Conservation (phyloP, 257 asterid species). For the Solanum appendiculatum region DNA sequence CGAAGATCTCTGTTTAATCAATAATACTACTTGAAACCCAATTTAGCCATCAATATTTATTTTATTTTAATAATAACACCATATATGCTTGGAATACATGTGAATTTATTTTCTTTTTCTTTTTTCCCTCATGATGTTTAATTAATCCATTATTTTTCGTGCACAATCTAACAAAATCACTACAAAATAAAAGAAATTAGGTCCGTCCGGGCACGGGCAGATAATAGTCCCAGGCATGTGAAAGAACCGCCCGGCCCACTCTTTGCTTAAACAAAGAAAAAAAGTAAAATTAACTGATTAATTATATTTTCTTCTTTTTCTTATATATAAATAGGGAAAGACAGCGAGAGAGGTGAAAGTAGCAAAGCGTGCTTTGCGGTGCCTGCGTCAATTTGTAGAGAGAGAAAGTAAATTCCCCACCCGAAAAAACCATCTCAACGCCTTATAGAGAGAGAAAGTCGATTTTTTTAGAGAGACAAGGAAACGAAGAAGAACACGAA, state of each 20-base stretch:
- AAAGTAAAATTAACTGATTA: background rate
- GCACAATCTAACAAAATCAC: background rate
- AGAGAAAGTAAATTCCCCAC: background rate
- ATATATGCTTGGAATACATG: background rate
- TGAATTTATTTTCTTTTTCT: background rate
- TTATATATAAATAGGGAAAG: constrained; percentile 14
- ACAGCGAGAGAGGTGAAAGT: background rate
- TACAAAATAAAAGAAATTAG: background rate
- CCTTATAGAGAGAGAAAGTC: constrained; percentile 6
- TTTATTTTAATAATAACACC: background rate
- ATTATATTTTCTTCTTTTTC: background rate
- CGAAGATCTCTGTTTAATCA: background rate
- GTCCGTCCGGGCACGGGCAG: constrained; percentile 4
- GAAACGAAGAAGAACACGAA: background rate
- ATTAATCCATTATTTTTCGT: background rate
- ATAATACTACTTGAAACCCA: background rate
- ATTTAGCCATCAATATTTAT: background rate
- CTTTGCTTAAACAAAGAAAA: background rate
- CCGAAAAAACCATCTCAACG: background rate
- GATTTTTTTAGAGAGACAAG: constrained; percentile 11
- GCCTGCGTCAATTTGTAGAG: background rate
- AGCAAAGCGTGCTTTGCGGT: constrained; percentile 13
- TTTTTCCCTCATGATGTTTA: background rate
- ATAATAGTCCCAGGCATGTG: constrained; percentile 6
- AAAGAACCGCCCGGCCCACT: background rate